Evolutionary conservation across 2,329 filamentous ascomycete genomes (phyloP).

Genomic region (Arthroderma sp.): DNA sequence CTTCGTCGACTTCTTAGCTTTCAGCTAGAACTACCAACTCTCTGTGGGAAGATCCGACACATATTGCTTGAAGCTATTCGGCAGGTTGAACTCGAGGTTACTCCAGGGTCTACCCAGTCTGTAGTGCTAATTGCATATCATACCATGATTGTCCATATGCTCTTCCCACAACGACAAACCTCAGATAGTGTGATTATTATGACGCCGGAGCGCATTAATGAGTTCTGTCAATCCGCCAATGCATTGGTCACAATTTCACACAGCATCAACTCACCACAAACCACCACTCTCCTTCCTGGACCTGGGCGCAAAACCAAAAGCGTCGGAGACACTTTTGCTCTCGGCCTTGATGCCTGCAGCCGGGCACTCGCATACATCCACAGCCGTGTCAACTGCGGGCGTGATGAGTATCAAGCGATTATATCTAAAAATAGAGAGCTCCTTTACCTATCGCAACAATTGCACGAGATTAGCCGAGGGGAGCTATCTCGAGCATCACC

Average conservation of each 20-base stretch:
- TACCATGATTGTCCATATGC: conserved; percentile 11
- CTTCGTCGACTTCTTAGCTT: conserved; percentile 9
- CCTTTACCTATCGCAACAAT: conserved; percentile 4
- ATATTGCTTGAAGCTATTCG: conserved; percentile 7
- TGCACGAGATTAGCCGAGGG: conserved; percentile 10
- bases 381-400: conserved; percentile 1
- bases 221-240: conserved; percentile 9
- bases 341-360: conserved; percentile 10
- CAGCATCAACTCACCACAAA: conserved; percentile 5
- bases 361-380: conserved; percentile 9
- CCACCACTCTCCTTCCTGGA: conserved; percentile 6
- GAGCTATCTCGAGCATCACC: conserved; percentile 6
- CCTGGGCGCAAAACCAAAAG: conserved; percentile 7
- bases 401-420: conserved; percentile 8
- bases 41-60: conserved; percentile 8
- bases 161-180: conserved; percentile 9
- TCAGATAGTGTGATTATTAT: conserved; percentile 4
- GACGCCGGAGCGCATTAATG: conserved; percentile 8
- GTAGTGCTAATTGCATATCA: conserved; percentile 9
- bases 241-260: conserved; percentile 7
- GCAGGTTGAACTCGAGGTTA: conserved; percentile 8
- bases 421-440: conserved; percentile 1
- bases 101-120: conserved; percentile 5
- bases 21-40: conserved; percentile 7
- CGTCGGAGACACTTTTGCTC: conserved; percentile 3